phyloP scores from a whole-genome alignment of 345 rosid species.

The Brassica nigra region DNA sequence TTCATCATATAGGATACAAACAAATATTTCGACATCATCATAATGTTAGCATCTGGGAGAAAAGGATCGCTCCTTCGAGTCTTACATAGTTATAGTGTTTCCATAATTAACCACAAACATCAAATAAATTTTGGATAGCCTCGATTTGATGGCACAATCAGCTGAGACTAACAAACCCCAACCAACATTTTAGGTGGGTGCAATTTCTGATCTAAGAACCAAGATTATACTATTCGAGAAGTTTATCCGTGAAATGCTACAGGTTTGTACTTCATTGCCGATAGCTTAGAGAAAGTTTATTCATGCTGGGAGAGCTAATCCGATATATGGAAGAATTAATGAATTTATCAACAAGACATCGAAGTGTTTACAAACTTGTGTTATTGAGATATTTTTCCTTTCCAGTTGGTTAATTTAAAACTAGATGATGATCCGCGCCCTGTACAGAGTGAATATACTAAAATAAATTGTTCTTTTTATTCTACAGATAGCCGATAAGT shows the following conservation, averaged over 20 bases:
- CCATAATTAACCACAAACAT: background rate
- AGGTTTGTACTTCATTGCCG: background rate
- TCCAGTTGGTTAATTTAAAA: too few species aligned
- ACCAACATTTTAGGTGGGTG: background rate
- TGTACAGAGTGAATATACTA: too few species aligned
- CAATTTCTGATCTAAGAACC: background rate
- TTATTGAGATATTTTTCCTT: too few species aligned
- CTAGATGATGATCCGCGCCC: too few species aligned
- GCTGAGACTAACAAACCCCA: background rate
- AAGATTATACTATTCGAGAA: background rate
- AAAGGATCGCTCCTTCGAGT: background rate
- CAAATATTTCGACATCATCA: background rate
- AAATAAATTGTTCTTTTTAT: too few species aligned
- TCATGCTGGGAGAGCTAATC: background rate
- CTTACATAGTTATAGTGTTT: background rate
- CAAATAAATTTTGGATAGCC: background rate
- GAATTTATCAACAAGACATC: too few species aligned
- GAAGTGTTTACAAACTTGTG: too few species aligned
- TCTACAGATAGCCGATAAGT: too few species aligned
- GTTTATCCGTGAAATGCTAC: background rate
- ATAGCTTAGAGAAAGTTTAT: background rate
- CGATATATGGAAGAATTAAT: background rate
- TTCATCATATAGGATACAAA: background rate
- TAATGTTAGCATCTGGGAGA: background rate
- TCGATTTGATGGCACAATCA: background rate